These are phyloP conservation scores for Aspergillus ochraceus DNA, from an alignment of 2,329 filamentous ascomycete genomes.

Conservation along the genomic window DNA sequence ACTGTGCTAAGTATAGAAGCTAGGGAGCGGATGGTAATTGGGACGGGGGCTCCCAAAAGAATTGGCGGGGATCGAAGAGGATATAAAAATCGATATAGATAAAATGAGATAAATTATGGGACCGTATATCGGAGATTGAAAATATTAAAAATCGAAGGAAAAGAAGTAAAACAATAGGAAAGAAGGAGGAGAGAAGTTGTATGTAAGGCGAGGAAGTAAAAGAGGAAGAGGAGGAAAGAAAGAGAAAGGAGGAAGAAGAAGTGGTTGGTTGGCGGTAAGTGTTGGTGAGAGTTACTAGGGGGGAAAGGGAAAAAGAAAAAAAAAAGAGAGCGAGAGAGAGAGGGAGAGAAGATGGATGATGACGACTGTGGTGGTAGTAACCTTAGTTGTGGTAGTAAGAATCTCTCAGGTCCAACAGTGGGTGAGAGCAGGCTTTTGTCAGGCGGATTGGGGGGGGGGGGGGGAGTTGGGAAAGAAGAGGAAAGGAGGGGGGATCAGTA, in stretches of 20 bases:
- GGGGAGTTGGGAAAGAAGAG: constrained; percentile 4
- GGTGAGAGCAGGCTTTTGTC: constrained; percentile 9
- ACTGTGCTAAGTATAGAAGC: constrained; percentile 14
- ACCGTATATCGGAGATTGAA: constrained; percentile 14
- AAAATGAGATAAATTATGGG: constrained; percentile 11
- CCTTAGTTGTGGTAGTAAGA: neutral
- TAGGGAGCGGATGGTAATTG: constrained; percentile 8
- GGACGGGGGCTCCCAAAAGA: neutral
- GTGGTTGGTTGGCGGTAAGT: constrained; percentile 18
- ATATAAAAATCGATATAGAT: constrained; percentile 6
- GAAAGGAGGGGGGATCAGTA: neutral
- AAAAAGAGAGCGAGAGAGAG: neutral
- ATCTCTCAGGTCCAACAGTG: neutral
- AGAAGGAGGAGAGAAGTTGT: constrained; percentile 7
- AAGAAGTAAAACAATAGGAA: constrained; percentile 9
- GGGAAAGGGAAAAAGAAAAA: constrained; percentile 1
- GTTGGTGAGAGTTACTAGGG: constrained; percentile 15
- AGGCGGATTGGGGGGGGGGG: constrained; percentile 7
- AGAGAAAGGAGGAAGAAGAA: constrained; percentile 11
- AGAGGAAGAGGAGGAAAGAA: constrained; percentile 9
- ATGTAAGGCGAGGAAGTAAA: constrained; percentile 9
- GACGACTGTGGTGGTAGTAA: constrained; percentile 3
- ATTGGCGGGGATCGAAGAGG: constrained; percentile 3
- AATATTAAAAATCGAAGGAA: constrained; percentile 10
- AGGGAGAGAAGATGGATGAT: constrained; percentile 5